A percentile compares a stretch with the other conserved stretches of the same genome.
Conservation (phyloP, 345 rosid species). For the Cochlearia excelsa region DNA sequence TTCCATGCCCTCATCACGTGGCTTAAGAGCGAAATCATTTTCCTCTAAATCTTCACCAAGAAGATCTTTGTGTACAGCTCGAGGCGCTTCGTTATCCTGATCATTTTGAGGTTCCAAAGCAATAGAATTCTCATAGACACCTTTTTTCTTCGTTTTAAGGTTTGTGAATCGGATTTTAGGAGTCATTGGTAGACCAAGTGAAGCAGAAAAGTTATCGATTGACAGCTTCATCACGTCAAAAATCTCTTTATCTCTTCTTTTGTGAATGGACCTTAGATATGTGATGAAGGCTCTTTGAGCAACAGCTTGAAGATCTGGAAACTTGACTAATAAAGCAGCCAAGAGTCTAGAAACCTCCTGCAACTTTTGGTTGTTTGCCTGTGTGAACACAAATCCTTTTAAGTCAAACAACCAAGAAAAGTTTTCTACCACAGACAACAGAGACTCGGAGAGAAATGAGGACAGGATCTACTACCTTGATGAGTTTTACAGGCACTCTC, state of each 20-base stretch:
- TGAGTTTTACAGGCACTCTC: slow-evolving; percentile 65
- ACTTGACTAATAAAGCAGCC: slow-evolving; percentile 66
- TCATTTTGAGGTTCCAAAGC: slow-evolving; percentile 35
- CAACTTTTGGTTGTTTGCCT: slow-evolving; percentile 66
- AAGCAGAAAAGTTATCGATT: slow-evolving; percentile 73
- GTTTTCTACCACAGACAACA: slow-evolving; percentile 4
- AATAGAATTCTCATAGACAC: slow-evolving; percentile 32
- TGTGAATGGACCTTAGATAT: slow-evolving; percentile 73
- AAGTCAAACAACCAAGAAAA: slow-evolving; percentile 1
- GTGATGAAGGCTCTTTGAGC: slow-evolving; percentile 85
- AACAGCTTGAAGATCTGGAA: slow-evolving; percentile 61
- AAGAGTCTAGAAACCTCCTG: slow-evolving; percentile 66
- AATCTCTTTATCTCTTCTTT: slow-evolving; percentile 81
- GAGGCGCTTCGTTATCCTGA: slow-evolving; percentile 26
- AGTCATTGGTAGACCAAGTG: slow-evolving; percentile 86
- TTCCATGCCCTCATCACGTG: slow-evolving; percentile 36
- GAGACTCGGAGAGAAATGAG: neutral
- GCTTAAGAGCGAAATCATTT: slow-evolving; percentile 44
- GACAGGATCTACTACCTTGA: slow-evolving; percentile 58
- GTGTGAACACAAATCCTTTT: slow-evolving; percentile 22
- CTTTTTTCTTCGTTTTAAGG: slow-evolving; percentile 46
- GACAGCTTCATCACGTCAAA: slow-evolving; percentile 74
- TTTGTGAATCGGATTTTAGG: slow-evolving; percentile 69
- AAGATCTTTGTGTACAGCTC: slow-evolving; percentile 35
- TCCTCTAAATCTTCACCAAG: slow-evolving; percentile 42